phyloP scores from a whole-genome alignment of 2,329 filamentous ascomycete species.

The Macrophomina pseudophaseolina region DNA sequence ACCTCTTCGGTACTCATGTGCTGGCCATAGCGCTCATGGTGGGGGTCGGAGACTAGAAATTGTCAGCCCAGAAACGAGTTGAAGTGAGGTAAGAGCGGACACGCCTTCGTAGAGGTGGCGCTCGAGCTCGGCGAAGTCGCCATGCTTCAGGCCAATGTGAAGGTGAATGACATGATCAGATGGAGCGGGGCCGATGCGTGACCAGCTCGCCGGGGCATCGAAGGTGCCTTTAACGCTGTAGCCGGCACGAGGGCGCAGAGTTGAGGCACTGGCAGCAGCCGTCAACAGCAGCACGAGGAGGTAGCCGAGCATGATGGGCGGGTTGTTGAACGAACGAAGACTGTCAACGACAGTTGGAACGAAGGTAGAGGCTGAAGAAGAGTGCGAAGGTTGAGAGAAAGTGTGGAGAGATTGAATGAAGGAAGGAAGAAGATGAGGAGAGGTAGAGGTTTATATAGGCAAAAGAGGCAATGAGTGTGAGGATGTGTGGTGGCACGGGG shows the following conservation, averaged over 20 bases:
- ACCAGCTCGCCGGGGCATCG: constrained; percentile 58
- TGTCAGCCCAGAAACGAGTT: constrained; percentile 14
- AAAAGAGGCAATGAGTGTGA: not conserved
- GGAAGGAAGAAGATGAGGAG: not conserved
- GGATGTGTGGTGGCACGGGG: not conserved
- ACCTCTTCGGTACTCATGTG: constrained; percentile 60
- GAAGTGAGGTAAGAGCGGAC: not conserved
- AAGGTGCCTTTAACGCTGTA: constrained; percentile 64
- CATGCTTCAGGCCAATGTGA: constrained; percentile 64
- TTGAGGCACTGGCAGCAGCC: constrained; percentile 7
- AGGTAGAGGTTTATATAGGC: not conserved
- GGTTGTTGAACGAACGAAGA: not conserved
- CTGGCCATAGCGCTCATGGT: constrained; percentile 60
- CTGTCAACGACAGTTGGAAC: not conserved
- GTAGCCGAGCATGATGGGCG: constrained; percentile 22
- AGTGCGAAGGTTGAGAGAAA: no score
- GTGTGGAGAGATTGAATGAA: no score
- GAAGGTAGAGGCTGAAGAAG: no score
- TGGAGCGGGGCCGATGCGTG: constrained; percentile 52
- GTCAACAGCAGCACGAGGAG: constrained; percentile 21
- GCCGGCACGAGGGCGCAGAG: constrained; percentile 40
- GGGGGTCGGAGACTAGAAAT: constrained; percentile 56
- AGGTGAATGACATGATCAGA: constrained; percentile 57
- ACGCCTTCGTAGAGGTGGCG: constrained; percentile 59
- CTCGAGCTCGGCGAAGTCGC: constrained; percentile 61